Evolutionary conservation across 768 basidiomycete genomes (phyloP).

Genomic region (Boletellus ananas): DNA sequence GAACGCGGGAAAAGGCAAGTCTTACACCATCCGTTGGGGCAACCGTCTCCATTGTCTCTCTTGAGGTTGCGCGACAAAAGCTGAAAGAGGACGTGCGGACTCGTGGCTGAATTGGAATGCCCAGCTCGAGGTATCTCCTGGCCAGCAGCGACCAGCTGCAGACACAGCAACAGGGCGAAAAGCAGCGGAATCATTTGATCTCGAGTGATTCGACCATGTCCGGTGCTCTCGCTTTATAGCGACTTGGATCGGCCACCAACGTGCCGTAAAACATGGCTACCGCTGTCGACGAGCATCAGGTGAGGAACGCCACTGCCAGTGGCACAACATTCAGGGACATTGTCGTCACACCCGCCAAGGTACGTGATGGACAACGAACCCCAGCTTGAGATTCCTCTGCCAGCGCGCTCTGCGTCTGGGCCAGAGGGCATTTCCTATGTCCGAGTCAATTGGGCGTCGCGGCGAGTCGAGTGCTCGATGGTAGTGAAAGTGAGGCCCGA

Average conservation of each 20-base stretch:
- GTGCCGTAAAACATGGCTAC: neutral
- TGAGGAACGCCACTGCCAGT: no score
- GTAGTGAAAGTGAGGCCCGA: no score
- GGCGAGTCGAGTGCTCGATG: no score
- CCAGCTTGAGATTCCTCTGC: no score
- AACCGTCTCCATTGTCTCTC: conserved; percentile 8
- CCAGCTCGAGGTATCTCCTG: neutral
- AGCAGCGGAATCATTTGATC: conserved; percentile 8
- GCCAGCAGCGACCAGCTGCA: conserved; percentile 10
- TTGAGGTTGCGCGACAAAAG: conserved; percentile 9
- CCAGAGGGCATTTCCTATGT: no score
- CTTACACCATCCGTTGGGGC: conserved; percentile 14
- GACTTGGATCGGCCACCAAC: neutral
- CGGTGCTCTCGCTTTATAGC: conserved; percentile 1
- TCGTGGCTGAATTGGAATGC: conserved; percentile 5
- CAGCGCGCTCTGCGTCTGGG: no score
- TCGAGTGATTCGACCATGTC: neutral
- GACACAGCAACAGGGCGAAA: conserved; percentile 10
- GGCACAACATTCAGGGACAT: no score
- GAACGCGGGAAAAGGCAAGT: neutral
- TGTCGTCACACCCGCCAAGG: no score
- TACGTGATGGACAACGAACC: no score
- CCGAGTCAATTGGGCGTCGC: no score
- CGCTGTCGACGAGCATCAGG: no score
- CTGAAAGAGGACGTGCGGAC: neutral